These are phyloP conservation scores for Pseudogymnoascus pannorum DNA, from an alignment of 2,329 filamentous ascomycete species.

Conservation along the genomic window DNA sequence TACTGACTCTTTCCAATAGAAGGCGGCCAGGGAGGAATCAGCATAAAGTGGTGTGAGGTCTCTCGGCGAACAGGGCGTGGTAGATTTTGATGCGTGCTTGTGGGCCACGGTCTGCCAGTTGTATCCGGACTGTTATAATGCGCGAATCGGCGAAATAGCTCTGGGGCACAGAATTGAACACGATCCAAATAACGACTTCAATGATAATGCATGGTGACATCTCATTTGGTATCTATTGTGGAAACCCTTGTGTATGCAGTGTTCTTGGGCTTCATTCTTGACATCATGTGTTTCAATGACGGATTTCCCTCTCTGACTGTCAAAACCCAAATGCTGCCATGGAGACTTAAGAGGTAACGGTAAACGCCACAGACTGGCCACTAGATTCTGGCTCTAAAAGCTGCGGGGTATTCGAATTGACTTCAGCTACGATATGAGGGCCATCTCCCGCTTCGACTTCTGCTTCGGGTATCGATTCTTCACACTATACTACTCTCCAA, in stretches of 20 bases:
- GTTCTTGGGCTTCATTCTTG: background rate
- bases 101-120: constrained; percentile 4
- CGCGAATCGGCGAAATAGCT: constrained; percentile 7
- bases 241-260: background rate
- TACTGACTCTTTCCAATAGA: constrained; percentile 4
- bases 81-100: constrained; percentile 6
- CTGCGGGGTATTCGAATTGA: background rate
- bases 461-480: background rate
- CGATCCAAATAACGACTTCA: constrained; percentile 9
- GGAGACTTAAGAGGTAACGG: background rate
- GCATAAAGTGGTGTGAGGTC: background rate
- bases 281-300: background rate
- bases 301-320: background rate
- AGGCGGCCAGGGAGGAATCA: constrained; percentile 2
- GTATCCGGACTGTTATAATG: constrained; percentile 7
- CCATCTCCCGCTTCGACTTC: background rate
- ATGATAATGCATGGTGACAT: constrained; percentile 5
- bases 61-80: constrained; percentile 4
- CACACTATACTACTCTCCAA: background rate
- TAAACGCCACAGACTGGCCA: background rate
- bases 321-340: background rate
- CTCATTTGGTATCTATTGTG: background rate
- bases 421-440: background rate
- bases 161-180: constrained; percentile 5
- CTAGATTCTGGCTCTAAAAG: background rate